phyloP scores from a whole-genome alignment of 352 stramenopile genomes.

The Achlya hypogyna region DNA sequence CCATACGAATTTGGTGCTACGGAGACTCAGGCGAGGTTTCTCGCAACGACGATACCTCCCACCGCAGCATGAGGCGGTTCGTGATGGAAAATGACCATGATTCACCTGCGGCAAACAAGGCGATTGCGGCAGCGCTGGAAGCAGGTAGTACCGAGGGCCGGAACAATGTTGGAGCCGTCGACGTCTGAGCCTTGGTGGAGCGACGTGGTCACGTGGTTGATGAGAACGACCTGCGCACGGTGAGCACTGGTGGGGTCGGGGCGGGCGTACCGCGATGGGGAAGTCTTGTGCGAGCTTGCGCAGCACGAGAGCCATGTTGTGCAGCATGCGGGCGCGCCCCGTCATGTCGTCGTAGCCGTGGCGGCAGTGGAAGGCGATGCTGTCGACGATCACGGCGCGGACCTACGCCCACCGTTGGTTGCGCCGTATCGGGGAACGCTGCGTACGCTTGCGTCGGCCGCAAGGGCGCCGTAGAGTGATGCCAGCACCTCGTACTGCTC shows the following conservation, averaged over 20 bases:
- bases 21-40: not conserved
- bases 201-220: conserved; percentile 64
- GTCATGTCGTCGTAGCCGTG: conserved; percentile 72
- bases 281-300: conserved; percentile 47
- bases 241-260: not conserved
- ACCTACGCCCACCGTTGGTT: conserved; percentile 38
- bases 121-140: not conserved
- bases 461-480: conserved; percentile 28
- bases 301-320: conserved; percentile 61
- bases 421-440: conserved; percentile 1
- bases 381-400: conserved; percentile 88
- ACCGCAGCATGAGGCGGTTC: conserved; percentile 50
- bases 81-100: conserved; percentile 56
- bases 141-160: conserved; percentile 27
- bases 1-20: conserved; percentile 13
- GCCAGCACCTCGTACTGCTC: conserved; percentile 85
- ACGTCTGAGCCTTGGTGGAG: not conserved
- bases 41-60: conserved; percentile 38
- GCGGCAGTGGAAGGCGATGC: conserved; percentile 90
- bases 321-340: conserved; percentile 54
- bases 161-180: conserved; percentile 27
- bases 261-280: conserved; percentile 34
- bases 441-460: conserved; percentile 9
- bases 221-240: conserved; percentile 40
- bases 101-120: conserved; percentile 34